Evolutionary conservation across 2,329 filamentous ascomycete genomes (phyloP).

Genomic region (Nectriaceae sp.): DNA sequence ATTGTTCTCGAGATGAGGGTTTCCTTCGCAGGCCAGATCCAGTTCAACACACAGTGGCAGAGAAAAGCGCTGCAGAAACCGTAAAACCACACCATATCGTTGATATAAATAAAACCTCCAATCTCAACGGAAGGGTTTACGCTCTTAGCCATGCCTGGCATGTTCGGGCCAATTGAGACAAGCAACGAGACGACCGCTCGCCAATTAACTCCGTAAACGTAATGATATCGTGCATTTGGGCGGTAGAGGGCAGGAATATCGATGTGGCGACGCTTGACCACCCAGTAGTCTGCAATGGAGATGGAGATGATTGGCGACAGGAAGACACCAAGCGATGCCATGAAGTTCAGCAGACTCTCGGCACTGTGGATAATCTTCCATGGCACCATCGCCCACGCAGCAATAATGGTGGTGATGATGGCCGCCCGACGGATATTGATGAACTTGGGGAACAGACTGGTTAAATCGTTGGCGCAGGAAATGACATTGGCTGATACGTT

Average conservation of each 20-base stretch:
- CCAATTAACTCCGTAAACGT: conserved; percentile 56
- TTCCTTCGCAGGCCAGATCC: background rate
- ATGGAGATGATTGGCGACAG: conserved; percentile 59
- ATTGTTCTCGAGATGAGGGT: no score
- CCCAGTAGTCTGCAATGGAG: conserved; percentile 16
- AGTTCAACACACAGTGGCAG: background rate
- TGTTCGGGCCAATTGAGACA: conserved; percentile 55
- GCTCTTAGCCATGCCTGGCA: conserved; percentile 55
- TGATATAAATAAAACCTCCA: conserved; percentile 2
- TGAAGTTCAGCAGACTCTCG: conserved; percentile 62
- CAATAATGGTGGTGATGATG: conserved; percentile 55
- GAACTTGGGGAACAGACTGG: conserved; percentile 52
- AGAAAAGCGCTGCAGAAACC: background rate
- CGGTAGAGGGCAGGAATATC: conserved; percentile 31
- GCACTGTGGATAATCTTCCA: conserved; percentile 67
- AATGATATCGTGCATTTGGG: conserved; percentile 46
- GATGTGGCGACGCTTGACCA: background rate
- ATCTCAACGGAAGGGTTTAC: conserved; percentile 32
- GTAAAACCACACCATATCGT: conserved; percentile 1
- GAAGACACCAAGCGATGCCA: conserved; percentile 62
- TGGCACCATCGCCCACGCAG: conserved; percentile 61
- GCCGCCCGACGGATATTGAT: conserved; percentile 59
- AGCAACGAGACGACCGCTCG: conserved; percentile 58
- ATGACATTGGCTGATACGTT: conserved; percentile 60
- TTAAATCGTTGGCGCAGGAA: conserved; percentile 55